A percentile compares a stretch with the other conserved stretches of the same genome.
Conservation (phyloP, 495 filamentous ascomycete species). For the Xylaria venustula region DNA sequence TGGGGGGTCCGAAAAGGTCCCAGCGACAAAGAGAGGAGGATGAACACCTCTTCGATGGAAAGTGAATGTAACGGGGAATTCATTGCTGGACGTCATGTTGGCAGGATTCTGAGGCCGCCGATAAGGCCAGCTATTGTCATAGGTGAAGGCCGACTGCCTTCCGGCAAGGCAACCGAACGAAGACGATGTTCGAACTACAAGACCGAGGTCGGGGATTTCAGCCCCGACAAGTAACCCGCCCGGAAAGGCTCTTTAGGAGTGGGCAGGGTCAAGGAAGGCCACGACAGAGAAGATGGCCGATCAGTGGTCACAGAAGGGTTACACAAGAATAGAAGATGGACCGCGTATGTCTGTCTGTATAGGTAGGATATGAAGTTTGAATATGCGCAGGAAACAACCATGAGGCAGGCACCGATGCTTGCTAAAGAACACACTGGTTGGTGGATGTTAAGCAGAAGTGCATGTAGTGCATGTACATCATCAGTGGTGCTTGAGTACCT, state of each 20-base stretch:
- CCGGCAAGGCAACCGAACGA: background rate
- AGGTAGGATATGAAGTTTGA: background rate
- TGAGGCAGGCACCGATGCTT: background rate
- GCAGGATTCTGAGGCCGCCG: background rate
- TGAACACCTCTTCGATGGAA: constrained; percentile 55
- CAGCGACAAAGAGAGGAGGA: constrained; percentile 64
- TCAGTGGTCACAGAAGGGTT: background rate
- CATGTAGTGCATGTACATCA: too few relatives aligned
- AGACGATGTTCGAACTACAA: background rate
- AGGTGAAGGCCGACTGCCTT: background rate
- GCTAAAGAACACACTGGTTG: background rate
- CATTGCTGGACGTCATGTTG: constrained; percentile 35
- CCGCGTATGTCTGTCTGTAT: too few relatives aligned
- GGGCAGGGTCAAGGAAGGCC: background rate
- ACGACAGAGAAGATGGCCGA: background rate
- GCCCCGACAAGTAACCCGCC: background rate
- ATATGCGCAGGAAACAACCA: too few relatives aligned
- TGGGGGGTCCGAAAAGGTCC: constrained; percentile 61
- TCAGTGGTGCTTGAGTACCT: too few relatives aligned
- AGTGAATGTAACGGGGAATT: constrained; percentile 51
- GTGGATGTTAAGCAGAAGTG: background rate
- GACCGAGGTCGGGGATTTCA: background rate
- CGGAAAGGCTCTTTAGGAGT: background rate
- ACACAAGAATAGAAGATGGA: background rate
- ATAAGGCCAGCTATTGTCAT: background rate